Base-by-base conservation (phyloP, 2,329 filamentous ascomycete genomes). In the Bipolaris bicolor region DNA sequence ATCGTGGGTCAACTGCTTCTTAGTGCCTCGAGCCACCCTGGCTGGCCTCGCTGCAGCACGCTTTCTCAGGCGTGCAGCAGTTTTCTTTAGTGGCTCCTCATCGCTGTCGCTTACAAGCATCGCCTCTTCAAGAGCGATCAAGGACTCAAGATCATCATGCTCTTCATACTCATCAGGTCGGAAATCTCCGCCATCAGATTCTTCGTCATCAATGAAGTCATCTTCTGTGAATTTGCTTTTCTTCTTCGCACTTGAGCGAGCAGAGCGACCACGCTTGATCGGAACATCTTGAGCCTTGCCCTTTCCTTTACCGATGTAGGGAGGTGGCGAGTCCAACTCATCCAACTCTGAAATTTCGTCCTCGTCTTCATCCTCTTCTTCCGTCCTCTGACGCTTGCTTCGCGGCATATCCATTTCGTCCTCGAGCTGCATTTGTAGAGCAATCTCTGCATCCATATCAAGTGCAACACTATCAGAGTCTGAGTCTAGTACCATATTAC, bases 371-470 rank as follows among this genome's bases (percentile, higher is more conserved):
- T 51, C 49, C 2, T 51, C 43, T 22, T 62, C 47, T 31, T 55
- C 57, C 26, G 63, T 52, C 63, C 76, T 78, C 40, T 61, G 73
- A 60, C 77, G 78, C 66, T 80, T 80, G 5, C 57, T 58, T 10
- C 60, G 68, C 9, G 70, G 63, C 10, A 74, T 72, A 52, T 84
- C 83, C 62, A 69, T 63, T 46, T 86, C 84, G 60, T 76, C 73
- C 62, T 86, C 80, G 29, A 83, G 77, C 65, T 89, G 87, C 49
- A 90, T 76, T 40, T 77, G 76, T 43, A 80, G 76, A 33, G 87
- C 87, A 37, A 90, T 71, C 44, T 82, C 78, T 11, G 81, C 84
- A 70, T 85, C 83, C 20, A 77, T 72, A 66, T 77, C 76, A 39
- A 77, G 68, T 65, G 69, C 69, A 15, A 67, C 59, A 7, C 56